Evolutionary conservation across 2,329 filamentous ascomycete genomes (phyloP).

Genomic region (Cladosporium sp.): DNA sequence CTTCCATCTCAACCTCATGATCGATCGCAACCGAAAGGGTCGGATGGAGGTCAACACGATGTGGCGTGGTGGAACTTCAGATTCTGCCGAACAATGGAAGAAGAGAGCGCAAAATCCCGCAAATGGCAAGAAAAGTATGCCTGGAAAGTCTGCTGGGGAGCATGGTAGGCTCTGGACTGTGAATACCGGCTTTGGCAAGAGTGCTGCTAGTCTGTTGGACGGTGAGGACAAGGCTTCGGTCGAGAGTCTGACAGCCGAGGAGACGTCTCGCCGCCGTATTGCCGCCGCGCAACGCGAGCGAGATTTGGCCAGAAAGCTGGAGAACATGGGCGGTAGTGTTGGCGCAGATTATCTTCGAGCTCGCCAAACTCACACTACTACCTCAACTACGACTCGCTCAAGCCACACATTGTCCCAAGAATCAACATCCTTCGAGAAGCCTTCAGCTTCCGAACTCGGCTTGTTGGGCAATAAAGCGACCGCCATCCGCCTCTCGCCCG

Average conservation of each 20-base stretch:
- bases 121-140: constrained; percentile 18
- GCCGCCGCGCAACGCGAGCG: constrained; percentile 65
- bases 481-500: constrained; percentile 37
- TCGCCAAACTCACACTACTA: constrained; percentile 15
- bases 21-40: constrained; percentile 61
- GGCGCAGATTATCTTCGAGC: constrained; percentile 64
- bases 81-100: constrained; percentile 12
- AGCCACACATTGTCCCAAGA: constrained; percentile 10
- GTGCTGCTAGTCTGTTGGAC: constrained; percentile 59
- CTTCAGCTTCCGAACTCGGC: constrained; percentile 33
- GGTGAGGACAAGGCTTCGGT: constrained; percentile 54
- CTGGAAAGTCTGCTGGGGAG: constrained; percentile 43
- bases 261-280: constrained; percentile 59
- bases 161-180: constrained; percentile 45
- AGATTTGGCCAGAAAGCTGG: constrained; percentile 63
- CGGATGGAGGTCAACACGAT: constrained; percentile 76
- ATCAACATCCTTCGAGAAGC: constrained; percentile 21
- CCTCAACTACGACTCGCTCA: constrained; percentile 14
- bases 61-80: constrained; percentile 25
- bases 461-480: constrained; percentile 40
- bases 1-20: constrained; percentile 77
- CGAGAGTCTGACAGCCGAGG: constrained; percentile 48
- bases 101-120: constrained; percentile 10
- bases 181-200: constrained; percentile 25
- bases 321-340: constrained; percentile 56